These are phyloP conservation scores for Polygonum aviculare DNA, from an alignment of 148 eudicot species.

Conservation along the genomic window DNA sequence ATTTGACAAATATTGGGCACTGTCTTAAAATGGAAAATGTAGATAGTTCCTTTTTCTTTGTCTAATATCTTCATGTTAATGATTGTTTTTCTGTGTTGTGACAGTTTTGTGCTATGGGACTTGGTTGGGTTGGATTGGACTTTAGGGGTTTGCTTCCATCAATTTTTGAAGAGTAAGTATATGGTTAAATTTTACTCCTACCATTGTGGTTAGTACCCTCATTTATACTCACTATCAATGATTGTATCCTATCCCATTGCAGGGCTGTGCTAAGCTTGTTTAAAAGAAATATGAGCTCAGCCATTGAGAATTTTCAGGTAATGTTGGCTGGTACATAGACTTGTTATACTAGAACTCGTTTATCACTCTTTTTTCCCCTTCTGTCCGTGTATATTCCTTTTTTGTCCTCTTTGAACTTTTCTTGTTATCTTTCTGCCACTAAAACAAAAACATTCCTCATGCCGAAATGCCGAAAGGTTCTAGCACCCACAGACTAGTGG, in stretches of 20 bases:
- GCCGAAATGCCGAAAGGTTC: neutral
- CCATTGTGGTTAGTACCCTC: neutral
- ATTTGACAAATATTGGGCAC: neutral
- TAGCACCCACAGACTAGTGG: neutral
- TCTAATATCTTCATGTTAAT: neutral
- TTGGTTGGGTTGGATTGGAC: slow-evolving; percentile 98
- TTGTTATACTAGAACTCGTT: neutral
- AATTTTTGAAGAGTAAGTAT: slow-evolving; percentile 85
- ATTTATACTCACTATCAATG: neutral
- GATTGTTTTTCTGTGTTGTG: slow-evolving; percentile 19
- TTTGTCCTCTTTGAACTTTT: neutral
- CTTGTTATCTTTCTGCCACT: neutral
- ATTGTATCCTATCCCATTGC: slow-evolving; percentile 24
- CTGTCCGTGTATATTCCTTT: neutral
- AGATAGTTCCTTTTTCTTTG: neutral
- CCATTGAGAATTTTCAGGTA: slow-evolving; percentile 97
- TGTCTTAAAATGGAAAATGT: neutral
- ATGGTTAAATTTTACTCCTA: neutral
- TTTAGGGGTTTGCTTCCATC: slow-evolving; percentile 96
- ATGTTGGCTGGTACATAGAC: neutral
- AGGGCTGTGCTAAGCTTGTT: slow-evolving; percentile 94
- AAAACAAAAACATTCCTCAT: neutral
- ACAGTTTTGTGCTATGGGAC: slow-evolving; percentile 97
- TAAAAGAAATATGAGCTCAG: slow-evolving; percentile 67
- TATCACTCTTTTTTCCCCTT: neutral